Base-by-base conservation (phyloP, 441 rosid genomes). In the Omphalea diandra region DNA sequence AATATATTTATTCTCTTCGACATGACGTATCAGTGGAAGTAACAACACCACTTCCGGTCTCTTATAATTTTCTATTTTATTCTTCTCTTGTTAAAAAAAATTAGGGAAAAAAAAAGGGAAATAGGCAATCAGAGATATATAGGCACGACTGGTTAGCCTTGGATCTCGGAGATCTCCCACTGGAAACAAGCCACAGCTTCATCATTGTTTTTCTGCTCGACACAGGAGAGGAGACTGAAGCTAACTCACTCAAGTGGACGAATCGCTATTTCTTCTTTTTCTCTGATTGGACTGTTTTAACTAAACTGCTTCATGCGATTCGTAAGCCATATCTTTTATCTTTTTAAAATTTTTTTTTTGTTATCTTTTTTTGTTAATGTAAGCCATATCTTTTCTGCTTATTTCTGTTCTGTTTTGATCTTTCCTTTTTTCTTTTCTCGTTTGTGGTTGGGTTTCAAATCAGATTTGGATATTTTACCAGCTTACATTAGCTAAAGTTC, bases 241-340 rank as follows among this genome's bases (percentile, higher is more conserved):
- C 59, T 55, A 29, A n/a, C n/a, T n/a, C n/a, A n/a, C 33, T 29
- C 35, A 29, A 5, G 7, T 55, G 59, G 59, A 55, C 24, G 0
- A 7, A 6, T 24, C 24, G 0, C 52, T n/a, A 2, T n/a, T n/a
- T n/a, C 2, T 17, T 47, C 1, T 4, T 54, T 27, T 27, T 29
- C 18, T 54, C 18, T 54, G n/a, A 24, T 27, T 54, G 18, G 59
- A 29, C 5, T 26, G 31, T 10, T 6, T 54, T 3, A 18, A 36
- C 62, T 59, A 8, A 12, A 9, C 32, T 55, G 59, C 59, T 55
- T 55, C 59, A 55, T 55, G 59, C 59, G 59, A 55, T 43, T 61
- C 50, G 29, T 32, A 59, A 44, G 63, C 68, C 33, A 47, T 62
- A n/a, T 69, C 64, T 22, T 26, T 60, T 38, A 59, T 41, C 65